phyloP scores from a whole-genome alignment of 306 rosid genomes.

The Rosa rugosa region DNA sequence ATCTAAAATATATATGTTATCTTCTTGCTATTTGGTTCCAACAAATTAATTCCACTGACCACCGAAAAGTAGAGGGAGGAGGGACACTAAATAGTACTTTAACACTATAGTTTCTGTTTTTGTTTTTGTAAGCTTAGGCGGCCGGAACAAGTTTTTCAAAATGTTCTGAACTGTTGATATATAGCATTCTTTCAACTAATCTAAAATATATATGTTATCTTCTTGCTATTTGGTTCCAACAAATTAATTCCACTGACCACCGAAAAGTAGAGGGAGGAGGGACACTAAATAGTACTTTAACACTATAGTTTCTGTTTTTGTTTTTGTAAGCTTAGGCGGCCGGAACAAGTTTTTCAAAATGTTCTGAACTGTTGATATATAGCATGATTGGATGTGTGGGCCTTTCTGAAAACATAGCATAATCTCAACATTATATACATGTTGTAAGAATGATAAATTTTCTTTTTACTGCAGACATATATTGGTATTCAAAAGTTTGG shows the following conservation, averaged over 20 bases:
- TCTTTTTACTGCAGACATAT: background rate
- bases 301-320: background rate
- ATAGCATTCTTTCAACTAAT: too few species aligned
- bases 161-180: background rate
- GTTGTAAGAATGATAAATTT: background rate
- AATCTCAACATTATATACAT: background rate
- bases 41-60: slow-evolving; percentile 1
- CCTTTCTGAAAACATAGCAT: background rate
- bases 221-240: slow-evolving; percentile 9
- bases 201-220: too few species aligned
- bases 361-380: background rate
- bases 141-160: background rate
- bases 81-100: background rate
- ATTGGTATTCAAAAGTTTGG: background rate
- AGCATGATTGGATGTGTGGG: slow-evolving; percentile 27
- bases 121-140: background rate
- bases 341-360: background rate
- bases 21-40: slow-evolving; percentile 10
- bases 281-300: background rate
- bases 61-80: slow-evolving; percentile 4
- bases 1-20: background rate
- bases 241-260: slow-evolving; percentile 5
- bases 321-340: background rate
- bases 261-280: slow-evolving; percentile 3
- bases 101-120: background rate